Conservation (phyloP, 1,284 basidiomycete genomes). For the Flammula alnicola region DNA sequence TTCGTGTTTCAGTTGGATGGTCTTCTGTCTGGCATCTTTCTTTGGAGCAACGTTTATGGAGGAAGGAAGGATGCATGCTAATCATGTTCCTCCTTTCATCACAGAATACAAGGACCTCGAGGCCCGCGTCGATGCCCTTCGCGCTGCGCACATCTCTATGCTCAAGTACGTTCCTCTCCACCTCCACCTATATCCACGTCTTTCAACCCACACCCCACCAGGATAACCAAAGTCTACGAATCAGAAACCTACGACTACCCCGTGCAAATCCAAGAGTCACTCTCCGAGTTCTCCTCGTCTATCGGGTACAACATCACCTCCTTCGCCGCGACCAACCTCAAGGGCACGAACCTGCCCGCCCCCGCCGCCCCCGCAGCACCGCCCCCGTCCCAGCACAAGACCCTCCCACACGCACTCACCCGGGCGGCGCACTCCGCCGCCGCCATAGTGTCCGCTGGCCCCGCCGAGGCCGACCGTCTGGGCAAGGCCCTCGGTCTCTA, state of each 20-base stretch:
- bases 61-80: too few species aligned
- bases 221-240: constrained; percentile 87
- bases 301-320: constrained; percentile 82
- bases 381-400: constrained; percentile 79
- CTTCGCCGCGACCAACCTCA: constrained; percentile 89
- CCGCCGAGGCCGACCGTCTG: constrained; percentile 62
- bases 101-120: constrained; percentile 96
- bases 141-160: constrained; percentile 77
- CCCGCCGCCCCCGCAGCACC: constrained; percentile 64
- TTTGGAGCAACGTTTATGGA: too few species aligned
- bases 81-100: too few species aligned
- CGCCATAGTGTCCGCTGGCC: constrained; percentile 52
- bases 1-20: too few species aligned
- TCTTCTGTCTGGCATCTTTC: too few species aligned
- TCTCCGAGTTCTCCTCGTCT: constrained; percentile 72
- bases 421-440: constrained; percentile 82
- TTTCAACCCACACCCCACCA: constrained; percentile 32
- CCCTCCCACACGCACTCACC: constrained; percentile 91
- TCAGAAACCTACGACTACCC: constrained; percentile 90
- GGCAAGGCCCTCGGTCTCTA: constrained; percentile 82
- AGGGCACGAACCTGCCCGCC: constrained; percentile 86
- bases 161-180: constrained; percentile 64
- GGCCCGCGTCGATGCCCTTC: constrained; percentile 91
- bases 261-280: constrained; percentile 75
- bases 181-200: not conserved